Conservation (phyloP, 768 basidiomycete genomes). For the Royoungia palumana region DNA sequence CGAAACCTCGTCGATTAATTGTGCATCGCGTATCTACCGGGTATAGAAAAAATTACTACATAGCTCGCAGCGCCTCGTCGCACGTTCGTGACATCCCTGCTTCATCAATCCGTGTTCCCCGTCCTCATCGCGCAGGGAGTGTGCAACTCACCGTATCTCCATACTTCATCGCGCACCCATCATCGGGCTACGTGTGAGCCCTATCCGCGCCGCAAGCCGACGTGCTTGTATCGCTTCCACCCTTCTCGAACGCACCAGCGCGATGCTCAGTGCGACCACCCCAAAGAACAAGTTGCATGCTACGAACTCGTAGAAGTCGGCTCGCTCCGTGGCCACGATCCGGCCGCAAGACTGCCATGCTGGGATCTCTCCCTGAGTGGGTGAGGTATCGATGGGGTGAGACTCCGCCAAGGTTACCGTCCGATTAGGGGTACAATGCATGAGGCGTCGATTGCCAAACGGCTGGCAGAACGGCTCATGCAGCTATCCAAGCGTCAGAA, state of each 20-base stretch:
- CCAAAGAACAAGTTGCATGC: slow-evolving; percentile 79
- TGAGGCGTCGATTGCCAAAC: slow-evolving; percentile 88
- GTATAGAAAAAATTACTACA: neutral
- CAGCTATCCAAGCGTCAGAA: slow-evolving; percentile 44
- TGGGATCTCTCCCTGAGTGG: slow-evolving; percentile 52
- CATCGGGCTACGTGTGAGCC: slow-evolving; percentile 46
- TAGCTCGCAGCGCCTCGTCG: neutral
- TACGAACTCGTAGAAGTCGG: slow-evolving; percentile 89
- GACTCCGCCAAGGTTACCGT: slow-evolving; percentile 21
- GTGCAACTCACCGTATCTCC: slow-evolving; percentile 4
- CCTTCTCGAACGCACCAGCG: slow-evolving; percentile 66
- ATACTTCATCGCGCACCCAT: slow-evolving; percentile 7
- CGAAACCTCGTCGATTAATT: too few species aligned
- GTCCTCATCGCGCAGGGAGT: neutral
- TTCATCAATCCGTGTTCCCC: neutral
- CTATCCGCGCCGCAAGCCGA: slow-evolving; percentile 83
- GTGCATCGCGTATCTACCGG: neutral
- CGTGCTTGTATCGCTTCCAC: slow-evolving; percentile 73
- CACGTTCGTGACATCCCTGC: neutral
- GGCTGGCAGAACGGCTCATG: slow-evolving; percentile 91
- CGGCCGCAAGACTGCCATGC: slow-evolving; percentile 96
- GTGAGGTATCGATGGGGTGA: neutral
- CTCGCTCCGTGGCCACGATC: slow-evolving; percentile 71
- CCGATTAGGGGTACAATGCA: slow-evolving; percentile 64
- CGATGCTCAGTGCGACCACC: slow-evolving; percentile 56